Evolutionary conservation across 768 basidiomycete genomes (phyloP).

Genomic region (Calocybe cyanea): DNA sequence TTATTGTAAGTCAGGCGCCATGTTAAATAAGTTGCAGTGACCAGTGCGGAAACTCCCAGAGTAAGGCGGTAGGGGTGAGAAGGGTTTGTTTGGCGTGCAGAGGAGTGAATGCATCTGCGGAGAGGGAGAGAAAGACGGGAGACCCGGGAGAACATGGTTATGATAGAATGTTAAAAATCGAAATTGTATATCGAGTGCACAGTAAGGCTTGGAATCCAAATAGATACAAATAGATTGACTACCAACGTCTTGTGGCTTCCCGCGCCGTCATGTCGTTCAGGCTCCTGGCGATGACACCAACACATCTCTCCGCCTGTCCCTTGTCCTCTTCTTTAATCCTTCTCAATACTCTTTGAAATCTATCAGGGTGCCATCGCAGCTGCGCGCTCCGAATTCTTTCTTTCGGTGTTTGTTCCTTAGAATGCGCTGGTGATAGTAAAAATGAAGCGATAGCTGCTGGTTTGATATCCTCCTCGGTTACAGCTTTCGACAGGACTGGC

Average conservation of each 20-base stretch:
- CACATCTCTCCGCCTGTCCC: conserved; percentile 53
- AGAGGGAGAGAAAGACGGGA: conserved; percentile 51
- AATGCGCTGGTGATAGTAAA: conserved; percentile 64
- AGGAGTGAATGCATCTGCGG: conserved; percentile 50
- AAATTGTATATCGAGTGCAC: conserved; percentile 2
- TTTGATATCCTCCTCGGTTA: conserved; percentile 44
- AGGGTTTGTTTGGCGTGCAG: conserved; percentile 18
- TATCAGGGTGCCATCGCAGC: conserved; percentile 80
- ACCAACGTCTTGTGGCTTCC: too few relatives aligned
- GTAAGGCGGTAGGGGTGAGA: conserved; percentile 28
- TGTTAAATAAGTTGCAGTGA: conserved; percentile 42
- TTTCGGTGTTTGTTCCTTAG: conserved; percentile 51
- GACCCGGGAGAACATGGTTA: conserved; percentile 50
- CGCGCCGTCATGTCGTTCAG: conserved; percentile 61
- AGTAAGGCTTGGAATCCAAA: conserved; percentile 8
- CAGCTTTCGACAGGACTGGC: conserved; percentile 51
- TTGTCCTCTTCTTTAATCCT: conserved; percentile 53
- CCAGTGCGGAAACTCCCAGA: conserved; percentile 40
- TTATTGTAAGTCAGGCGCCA: conserved; percentile 42
- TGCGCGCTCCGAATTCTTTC: conserved; percentile 65
- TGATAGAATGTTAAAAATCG: background rate
- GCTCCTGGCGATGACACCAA: conserved; percentile 62
- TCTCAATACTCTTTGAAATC: conserved; percentile 55
- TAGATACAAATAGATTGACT: conserved; percentile 3
- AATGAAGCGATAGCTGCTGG: conserved; percentile 54